Evolutionary conservation across 1,284 basidiomycete species (phyloP).

Genomic region (Boletellus sp.): DNA sequence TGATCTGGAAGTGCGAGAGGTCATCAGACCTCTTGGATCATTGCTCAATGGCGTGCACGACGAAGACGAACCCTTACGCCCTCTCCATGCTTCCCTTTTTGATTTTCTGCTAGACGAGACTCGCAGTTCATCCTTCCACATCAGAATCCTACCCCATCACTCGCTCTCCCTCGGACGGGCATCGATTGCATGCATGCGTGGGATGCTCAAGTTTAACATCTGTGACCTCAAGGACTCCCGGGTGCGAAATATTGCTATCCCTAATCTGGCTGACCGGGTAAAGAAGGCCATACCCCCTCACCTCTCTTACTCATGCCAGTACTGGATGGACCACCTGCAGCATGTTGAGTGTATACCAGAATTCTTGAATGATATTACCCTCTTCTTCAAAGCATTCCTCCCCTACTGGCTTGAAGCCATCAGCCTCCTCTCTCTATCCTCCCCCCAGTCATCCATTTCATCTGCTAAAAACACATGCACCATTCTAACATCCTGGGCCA

Average conservation of each 20-base stretch:
- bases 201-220: conserved; percentile 19
- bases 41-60: background rate
- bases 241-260: conserved; percentile 7
- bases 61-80: background rate
- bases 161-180: conserved; percentile 14
- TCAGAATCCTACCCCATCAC: background rate
- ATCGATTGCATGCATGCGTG: conserved; percentile 12
- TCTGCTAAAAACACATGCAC: conserved; percentile 12
- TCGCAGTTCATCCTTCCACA: conserved; percentile 1
- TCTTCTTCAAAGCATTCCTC: conserved; percentile 19
- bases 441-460: conserved; percentile 4
- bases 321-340: conserved; percentile 20
- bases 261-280: conserved; percentile 2
- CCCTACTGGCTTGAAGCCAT: conserved; percentile 23
- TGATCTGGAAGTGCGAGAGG: background rate
- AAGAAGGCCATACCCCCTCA: conserved; percentile 5
- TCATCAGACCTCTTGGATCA: conserved; percentile 6
- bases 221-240: conserved; percentile 21
- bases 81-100: background rate
- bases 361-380: conserved; percentile 10
- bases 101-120: conserved; percentile 7
- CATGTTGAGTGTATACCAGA: background rate
- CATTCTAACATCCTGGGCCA: conserved; percentile 13
- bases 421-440: conserved; percentile 17
- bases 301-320: conserved; percentile 17